Base-by-base conservation (phyloP, 2,329 filamentous ascomycete genomes). In the Bipolaris zeicola region DNA sequence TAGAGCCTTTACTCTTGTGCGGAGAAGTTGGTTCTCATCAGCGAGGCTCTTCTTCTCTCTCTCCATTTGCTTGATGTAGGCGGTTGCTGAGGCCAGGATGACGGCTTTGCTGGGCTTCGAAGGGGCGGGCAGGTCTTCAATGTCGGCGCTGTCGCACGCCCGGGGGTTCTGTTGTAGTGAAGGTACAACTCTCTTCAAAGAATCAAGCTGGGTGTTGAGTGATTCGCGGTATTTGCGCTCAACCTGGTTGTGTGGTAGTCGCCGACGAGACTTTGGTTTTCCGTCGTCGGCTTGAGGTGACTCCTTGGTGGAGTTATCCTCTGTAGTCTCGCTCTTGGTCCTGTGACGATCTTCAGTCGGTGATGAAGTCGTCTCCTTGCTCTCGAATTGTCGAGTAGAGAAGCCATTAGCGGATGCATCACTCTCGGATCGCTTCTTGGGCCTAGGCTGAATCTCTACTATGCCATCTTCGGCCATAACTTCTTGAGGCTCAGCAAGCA, bases 141-240 rank as follows among this genome's bases (percentile, higher is more conserved):
- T 78, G 48, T 80, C 78, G 13, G 75, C 71, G 13, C 69, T 66
- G 45, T 76, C 74, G 58, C 68, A 78, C n/a, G 58, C 68, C 56
- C 57, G 69, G 57, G 58, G 58, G 22, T 69, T 69, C 28, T 78
- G 75, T 60, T 78, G 76, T 2, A 80, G 71, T 1, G 73, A 73
- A 0, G 77, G 78, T 0, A 80, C 71, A 2, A 78, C 71, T 37
- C 70, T 59, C 34, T 74, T 72, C 6, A 80, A 69, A 0, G 76
- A 76, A 14, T 80, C 78, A 44, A 80, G 74, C 55, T 79, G 78
- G 1, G 77, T 77, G 66, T 80, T 80, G 46, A 80, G 72, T 3
- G 77, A 79, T 49, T 80, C 77, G 50, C 78, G 78, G 63, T 80
- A 80, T 53, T 79, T 77, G 44, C 77, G 76, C 60, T 80, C 78